Evolutionary conservation across 495 filamentous ascomycete species (phyloP), one percentile per base, ranked within the genome.

Genomic region (Penicillium antarcticum): DNA sequence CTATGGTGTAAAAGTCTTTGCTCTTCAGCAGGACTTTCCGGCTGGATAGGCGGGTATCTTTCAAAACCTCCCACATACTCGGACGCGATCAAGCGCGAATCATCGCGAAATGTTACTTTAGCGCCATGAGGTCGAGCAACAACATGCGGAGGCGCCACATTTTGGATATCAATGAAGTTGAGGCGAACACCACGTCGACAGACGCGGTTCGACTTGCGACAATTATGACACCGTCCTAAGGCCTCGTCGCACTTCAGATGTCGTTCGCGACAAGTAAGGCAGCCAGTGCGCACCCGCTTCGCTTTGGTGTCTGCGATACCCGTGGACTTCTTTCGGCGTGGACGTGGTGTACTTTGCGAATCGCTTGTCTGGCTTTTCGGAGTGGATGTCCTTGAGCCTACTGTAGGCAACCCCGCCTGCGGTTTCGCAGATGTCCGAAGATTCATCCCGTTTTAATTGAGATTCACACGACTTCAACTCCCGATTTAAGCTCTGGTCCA

Each of bases 131-230:
- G 80, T 2, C 76, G 82, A 17, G 79, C 76, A 39, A 86, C 62
- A 35, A 80, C 72, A 47, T 73, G 66, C 0, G 89, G 88, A 29
- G 90, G 90, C 11, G 75, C 76, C 58, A 85, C 81, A 39, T 84
- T 83, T 47, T 86, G 83, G 7, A 84, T 88, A 61, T 97, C 92
- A 56, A 96, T 92, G 61, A 96, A 98, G 65, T 97, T 98, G 35
- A 98, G 78, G 33, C 89, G 80, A 17, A 97, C 74, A 11, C 94
- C 94, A 37, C 92, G 80, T 64, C 91, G 87, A 76, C 94, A 98
- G 34, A 84, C 72, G 39, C 92, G 77, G 55, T 80, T 90, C 17
- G 91, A 92, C 66, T 96, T 97, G 18, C 80, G 80, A 69, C 94
- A 98, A 60, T 98, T 98, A 46, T 81, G 68, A 62, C 92, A 97